Base-by-base conservation (phyloP, 2,329 filamentous ascomycete genomes). In the Penicillium janthinellum region DNA sequence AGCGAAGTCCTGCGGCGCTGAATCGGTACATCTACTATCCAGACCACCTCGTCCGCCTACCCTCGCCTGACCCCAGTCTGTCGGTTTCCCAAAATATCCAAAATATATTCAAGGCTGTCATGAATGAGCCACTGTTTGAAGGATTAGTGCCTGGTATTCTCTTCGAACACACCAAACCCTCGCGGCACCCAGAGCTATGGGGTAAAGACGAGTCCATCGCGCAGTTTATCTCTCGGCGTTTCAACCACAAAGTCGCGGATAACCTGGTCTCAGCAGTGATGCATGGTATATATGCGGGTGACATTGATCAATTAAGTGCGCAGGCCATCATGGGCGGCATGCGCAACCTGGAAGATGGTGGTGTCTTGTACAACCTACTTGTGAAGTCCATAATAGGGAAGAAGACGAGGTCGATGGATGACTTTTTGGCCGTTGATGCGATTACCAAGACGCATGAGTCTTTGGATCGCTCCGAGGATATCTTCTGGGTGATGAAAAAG, bases 231-330 rank as follows among this genome's bases (percentile, higher is more conserved):
- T 75, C 78, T 2, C 79, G 86, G 34, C 76, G 86, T 7, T 73
- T 88, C 15, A 81, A 82, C 45, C 78, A 81, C 22, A 74, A 80
- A 37, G 64, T 90, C 6, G 86, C 86, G 14, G 83, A 95, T 66
- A 93, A 96, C 68, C 56, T 96, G 17, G 77, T 87, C 6, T 96
- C 92, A 5, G 92, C 88, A 1, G 72, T 87, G 2, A 76, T 92
- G 55, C 95, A 98, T 75, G 95, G 95, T 44, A 92, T 98, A 59
- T 96, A 96, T 75, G 95, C 93, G 22, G 95, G 95, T 5, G 90
- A 97, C 75, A 86, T 96, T 50, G 87, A 90, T 73, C 84, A 89
- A 71, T 80, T 98, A 53, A 96, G 92, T 75, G 86, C 86, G 50
- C 86, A 86, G 67, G 87, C 86, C 53, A 79, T 90, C 42, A 72